phyloP scores from a whole-genome alignment of 345 rosid species.

The Linum trigynum region DNA sequence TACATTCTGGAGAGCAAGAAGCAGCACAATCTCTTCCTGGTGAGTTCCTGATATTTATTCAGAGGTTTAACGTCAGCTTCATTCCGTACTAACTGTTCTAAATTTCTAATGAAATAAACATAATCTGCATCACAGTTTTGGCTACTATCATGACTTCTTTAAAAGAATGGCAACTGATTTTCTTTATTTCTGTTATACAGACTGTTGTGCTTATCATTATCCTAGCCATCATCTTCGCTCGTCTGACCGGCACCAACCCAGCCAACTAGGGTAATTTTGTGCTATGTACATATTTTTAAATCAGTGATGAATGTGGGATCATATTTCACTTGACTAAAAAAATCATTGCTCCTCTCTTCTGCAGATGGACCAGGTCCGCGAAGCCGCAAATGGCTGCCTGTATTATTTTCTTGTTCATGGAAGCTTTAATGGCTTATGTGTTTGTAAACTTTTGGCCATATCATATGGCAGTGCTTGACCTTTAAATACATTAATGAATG shows the following conservation, averaged over 20 bases:
- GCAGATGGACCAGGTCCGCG: neutral
- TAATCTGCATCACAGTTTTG: neutral
- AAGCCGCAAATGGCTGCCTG: neutral
- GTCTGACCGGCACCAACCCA: constrained; percentile 23
- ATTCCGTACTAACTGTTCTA: neutral
- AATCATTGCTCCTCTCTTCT: neutral
- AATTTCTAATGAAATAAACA: too few species aligned
- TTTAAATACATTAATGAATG: too few species aligned
- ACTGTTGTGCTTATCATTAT: constrained; percentile 25
- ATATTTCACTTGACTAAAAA: constrained; percentile 3
- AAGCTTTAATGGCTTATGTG: neutral
- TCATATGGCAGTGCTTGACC: neutral
- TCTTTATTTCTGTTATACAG: constrained; percentile 24
- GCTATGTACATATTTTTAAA: constrained; percentile 1
- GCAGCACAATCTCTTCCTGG: neutral
- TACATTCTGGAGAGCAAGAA: constrained; percentile 23
- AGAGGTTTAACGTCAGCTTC: neutral
- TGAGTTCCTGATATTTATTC: neutral
- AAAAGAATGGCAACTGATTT: constrained; percentile 9
- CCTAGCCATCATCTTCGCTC: constrained; percentile 30
- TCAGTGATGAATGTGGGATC: neutral
- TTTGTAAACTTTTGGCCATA: neutral
- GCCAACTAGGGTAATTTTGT: constrained; percentile 19
- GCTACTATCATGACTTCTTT: neutral
- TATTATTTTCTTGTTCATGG: neutral